A percentile compares a stretch with the other conserved stretches of the same genome.
Conservation (phyloP, 1,139 yeast genomes). For the Kurtzmaniella quercitrusa region DNA sequence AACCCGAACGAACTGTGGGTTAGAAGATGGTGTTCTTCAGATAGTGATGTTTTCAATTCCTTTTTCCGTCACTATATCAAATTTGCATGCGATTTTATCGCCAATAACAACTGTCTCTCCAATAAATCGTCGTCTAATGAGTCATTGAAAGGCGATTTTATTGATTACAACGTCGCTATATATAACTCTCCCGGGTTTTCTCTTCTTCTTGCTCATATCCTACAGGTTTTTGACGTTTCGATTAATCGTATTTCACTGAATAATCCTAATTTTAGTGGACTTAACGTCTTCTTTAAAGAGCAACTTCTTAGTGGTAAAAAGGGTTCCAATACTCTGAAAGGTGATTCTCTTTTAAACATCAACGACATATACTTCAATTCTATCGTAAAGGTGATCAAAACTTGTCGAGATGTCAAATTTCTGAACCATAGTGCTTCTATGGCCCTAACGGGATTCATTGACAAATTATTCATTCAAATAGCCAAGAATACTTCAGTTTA, state of each 20-base stretch:
- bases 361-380: constrained; percentile 35
- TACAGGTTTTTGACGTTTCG: constrained; percentile 33
- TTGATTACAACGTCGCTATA: constrained; percentile 8
- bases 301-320: neutral
- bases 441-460: constrained; percentile 22
- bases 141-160: neutral
- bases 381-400: constrained; percentile 38
- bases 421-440: constrained; percentile 12
- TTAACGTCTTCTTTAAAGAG: constrained; percentile 5
- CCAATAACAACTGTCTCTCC: constrained; percentile 7
- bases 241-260: constrained; percentile 27
- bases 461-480: constrained; percentile 29
- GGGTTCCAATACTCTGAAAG: neutral
- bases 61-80: constrained; percentile 64
- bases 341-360: constrained; percentile 4
- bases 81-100: constrained; percentile 10
- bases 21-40: constrained; percentile 45
- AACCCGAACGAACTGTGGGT: constrained; percentile 72
- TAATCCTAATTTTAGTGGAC: constrained; percentile 8
- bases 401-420: constrained; percentile 43
- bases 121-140: neutral
- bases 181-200: constrained; percentile 32
- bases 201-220: constrained; percentile 34
- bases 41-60: constrained; percentile 67
- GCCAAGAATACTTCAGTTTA: constrained; percentile 42